Evolutionary conservation across 768 basidiomycete species (phyloP).

Genomic region (Tylopilus subfusipes): DNA sequence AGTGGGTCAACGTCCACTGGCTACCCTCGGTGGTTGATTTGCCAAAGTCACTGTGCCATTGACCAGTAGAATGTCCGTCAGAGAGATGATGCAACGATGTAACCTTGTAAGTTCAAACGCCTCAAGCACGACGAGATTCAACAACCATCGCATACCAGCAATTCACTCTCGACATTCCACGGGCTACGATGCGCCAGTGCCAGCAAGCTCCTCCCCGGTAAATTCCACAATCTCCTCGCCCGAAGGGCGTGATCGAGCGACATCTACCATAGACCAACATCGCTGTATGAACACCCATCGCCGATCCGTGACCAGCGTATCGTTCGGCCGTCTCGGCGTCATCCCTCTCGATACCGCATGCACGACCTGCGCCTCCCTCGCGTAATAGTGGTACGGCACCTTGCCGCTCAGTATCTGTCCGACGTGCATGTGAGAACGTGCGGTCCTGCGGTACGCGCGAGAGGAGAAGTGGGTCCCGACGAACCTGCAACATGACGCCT

Average conservation of each 20-base stretch:
- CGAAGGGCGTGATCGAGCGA: slow-evolving; percentile 26
- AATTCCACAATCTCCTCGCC: slow-evolving; percentile 24
- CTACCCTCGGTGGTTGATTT: neutral
- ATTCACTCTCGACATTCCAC: neutral
- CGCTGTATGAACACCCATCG: slow-evolving; percentile 12
- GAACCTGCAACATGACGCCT: slow-evolving; percentile 20
- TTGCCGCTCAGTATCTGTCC: slow-evolving; percentile 8
- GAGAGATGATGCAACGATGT: neutral
- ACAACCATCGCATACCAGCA: neutral
- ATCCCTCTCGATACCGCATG: slow-evolving; percentile 7
- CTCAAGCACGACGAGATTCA: neutral
- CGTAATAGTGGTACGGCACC: slow-evolving; percentile 16
- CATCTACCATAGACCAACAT: slow-evolving; percentile 25
- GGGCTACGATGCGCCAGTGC: neutral
- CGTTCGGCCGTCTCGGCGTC: neutral
- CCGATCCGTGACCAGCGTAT: neutral
- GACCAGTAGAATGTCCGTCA: neutral
- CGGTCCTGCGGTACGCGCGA: neutral
- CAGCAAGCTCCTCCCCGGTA: neutral
- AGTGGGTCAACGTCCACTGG: neutral
- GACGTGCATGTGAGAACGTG: neutral
- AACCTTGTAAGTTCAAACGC: neutral
- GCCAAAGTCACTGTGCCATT: too few relatives aligned
- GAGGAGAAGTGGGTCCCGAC: neutral
- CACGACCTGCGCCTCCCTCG: slow-evolving; percentile 8